Evolutionary conservation across 2,329 filamentous ascomycete genomes (phyloP).

Genomic region (Cladosporium oxysporum): DNA sequence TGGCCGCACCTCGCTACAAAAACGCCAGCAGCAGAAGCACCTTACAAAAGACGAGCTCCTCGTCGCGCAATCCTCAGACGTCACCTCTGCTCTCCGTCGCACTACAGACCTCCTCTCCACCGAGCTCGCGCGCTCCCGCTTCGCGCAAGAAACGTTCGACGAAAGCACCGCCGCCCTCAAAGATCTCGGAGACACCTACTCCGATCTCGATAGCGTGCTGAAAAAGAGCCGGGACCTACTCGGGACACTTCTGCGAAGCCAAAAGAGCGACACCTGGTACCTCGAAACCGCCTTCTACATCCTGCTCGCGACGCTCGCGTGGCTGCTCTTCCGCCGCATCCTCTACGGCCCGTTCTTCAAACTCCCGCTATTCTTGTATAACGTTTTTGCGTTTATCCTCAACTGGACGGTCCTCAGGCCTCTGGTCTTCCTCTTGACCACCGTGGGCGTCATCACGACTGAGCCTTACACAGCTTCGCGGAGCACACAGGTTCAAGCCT

Average conservation of each 20-base stretch:
- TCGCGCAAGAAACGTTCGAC: conserved; percentile 83
- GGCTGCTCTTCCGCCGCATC: conserved; percentile 82
- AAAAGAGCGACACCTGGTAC: conserved; percentile 98
- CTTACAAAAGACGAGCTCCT: conserved; percentile 71
- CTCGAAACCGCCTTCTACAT: conserved; percentile 87
- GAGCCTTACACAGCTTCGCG: conserved; percentile 20
- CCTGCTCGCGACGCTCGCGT: conserved; percentile 67
- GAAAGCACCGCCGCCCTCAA: conserved; percentile 82
- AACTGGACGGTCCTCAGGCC: conserved; percentile 35
- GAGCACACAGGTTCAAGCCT: conserved; percentile 18
- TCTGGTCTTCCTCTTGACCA: conserved; percentile 53
- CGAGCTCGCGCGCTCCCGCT: conserved; percentile 83
- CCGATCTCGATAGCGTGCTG: conserved; percentile 74
- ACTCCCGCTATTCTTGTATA: conserved; percentile 57
- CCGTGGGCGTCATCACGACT: conserved; percentile 49
- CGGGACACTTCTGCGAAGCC: conserved; percentile 75
- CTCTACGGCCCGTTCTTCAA: conserved; percentile 87
- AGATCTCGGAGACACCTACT: conserved; percentile 79
- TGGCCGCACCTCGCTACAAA: conserved; percentile 28
- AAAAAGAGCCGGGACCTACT: conserved; percentile 73
- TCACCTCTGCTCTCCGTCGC: conserved; percentile 78
- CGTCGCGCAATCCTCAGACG: conserved; percentile 74
- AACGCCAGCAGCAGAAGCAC: conserved; percentile 44
- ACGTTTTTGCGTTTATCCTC: conserved; percentile 25
- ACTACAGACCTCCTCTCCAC: conserved; percentile 84